phyloP scores from a whole-genome alignment of 164 flowering plant genomes.

The Umbilicus rupestris region DNA sequence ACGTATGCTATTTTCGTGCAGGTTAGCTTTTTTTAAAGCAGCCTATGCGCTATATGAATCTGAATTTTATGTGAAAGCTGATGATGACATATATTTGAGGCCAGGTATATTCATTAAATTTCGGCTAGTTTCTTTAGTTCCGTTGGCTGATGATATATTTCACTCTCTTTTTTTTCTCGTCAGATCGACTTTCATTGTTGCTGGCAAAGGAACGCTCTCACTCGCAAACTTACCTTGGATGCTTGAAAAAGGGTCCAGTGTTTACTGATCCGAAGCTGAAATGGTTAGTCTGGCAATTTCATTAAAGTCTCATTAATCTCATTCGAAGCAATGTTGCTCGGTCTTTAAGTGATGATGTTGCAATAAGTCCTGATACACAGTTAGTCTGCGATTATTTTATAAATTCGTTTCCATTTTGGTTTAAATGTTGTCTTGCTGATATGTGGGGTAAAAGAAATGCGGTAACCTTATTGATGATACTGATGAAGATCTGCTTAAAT shows the following conservation, averaged over 20 bases:
- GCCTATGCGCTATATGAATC: slow-evolving; percentile 75
- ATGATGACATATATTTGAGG: slow-evolving; percentile 86
- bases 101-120: slow-evolving; percentile 44
- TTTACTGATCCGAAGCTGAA: slow-evolving; percentile 79
- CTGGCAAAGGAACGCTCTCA: slow-evolving; percentile 76
- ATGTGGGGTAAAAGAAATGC: neutral
- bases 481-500: no score
- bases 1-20: slow-evolving; percentile 15
- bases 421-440: neutral
- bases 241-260: slow-evolving; percentile 92
- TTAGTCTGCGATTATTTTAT: neutral
- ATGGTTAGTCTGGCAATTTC: slow-evolving; percentile 43
- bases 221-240: slow-evolving; percentile 76
- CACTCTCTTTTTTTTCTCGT: slow-evolving; percentile 9
- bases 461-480: no score
- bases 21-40: slow-evolving; percentile 82
- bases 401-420: neutral
- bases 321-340: neutral
- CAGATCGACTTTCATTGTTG: slow-evolving; percentile 82
- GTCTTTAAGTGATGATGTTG: neutral
- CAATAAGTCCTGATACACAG: neutral
- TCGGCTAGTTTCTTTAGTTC: neutral
- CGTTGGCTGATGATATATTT: neutral
- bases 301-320: neutral
- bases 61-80: slow-evolving; percentile 94